phyloP scores from a whole-genome alignment of 306 rosid genomes.

The Pyrus communis region DNA sequence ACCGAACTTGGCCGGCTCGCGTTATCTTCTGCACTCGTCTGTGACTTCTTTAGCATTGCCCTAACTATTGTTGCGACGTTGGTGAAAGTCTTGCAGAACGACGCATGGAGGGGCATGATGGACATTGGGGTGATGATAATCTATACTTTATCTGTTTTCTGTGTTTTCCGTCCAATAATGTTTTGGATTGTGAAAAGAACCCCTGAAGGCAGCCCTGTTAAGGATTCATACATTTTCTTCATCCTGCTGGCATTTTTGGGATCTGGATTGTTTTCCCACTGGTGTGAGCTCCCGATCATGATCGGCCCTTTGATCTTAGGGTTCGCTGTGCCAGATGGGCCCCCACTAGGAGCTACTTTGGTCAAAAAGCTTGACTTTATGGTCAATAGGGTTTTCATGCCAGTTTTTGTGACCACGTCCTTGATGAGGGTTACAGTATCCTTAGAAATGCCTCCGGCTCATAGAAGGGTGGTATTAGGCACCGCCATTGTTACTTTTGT shows the following conservation, averaged over 20 bases:
- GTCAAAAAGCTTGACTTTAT: slow-evolving; percentile 47
- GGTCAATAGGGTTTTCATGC: slow-evolving; percentile 36
- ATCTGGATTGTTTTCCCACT: slow-evolving; percentile 17
- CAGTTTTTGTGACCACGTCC: slow-evolving; percentile 41
- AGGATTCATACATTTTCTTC: slow-evolving; percentile 32
- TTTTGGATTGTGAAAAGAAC: slow-evolving; percentile 56
- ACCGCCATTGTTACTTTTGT: slow-evolving; percentile 6
- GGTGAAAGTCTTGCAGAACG: not conserved
- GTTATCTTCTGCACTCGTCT: slow-evolving; percentile 40
- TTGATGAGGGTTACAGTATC: slow-evolving; percentile 39
- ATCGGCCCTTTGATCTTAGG: slow-evolving; percentile 54
- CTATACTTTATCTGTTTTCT: slow-evolving; percentile 7
- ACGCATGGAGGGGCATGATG: not conserved
- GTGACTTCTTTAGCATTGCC: slow-evolving; percentile 29
- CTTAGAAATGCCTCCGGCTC: not conserved
- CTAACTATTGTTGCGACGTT: not conserved
- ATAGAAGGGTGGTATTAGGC: not conserved
- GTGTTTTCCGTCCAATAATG: slow-evolving; percentile 39
- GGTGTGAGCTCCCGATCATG: slow-evolving; percentile 14
- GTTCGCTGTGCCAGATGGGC: slow-evolving; percentile 60
- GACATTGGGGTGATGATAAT: not conserved
- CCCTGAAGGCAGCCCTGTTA: slow-evolving; percentile 51
- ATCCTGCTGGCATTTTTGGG: slow-evolving; percentile 23
- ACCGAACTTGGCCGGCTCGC: slow-evolving; percentile 57
- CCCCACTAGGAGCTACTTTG: slow-evolving; percentile 59